Base-by-base conservation (phyloP, 768 basidiomycete genomes). In the Strobilomyces dryophilus region DNA sequence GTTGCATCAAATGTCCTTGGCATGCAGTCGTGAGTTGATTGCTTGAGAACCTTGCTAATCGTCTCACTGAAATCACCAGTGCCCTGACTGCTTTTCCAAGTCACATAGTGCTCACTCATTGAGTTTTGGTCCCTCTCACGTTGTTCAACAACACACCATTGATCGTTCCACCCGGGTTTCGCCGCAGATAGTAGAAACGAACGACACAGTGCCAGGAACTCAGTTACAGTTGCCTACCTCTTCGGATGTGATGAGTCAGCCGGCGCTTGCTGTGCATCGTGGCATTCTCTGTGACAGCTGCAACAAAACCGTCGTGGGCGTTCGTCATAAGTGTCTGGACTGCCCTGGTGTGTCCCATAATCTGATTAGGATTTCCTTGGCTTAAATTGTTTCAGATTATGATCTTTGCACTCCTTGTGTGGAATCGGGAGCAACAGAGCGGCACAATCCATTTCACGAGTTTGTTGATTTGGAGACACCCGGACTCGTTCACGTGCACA, bases 301-400 rank as follows among this genome's bases (percentile, higher is more conserved):
- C 67, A 58, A 76, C 6, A 58, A 68, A 20, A 76, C 68, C 4
- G 75, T 92, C 36, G 71, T 78, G 51, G 91, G 90, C 11, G 65
- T 82, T 50, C 76, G 92, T 41, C 84, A 89, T 67, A 93, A 92
- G 68, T 93, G 91, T 61, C 68, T 89, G 20, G 85, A 89, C 58
- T 92, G 90, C 66, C 74, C 77, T 45, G 76, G 87, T 88, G 64
- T 48, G 77, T 69, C 43, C 5, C 40, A 29, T 37, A 20, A 18
- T 56, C 8, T 35, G 12, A 5, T 15, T 21, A 1, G 15, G 2
- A 26, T 17, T 18, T 53, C 21, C 42, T 44, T 15, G 29, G 17
- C 57, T 53, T n/a, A 53, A 48, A 29, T 5, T 44, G 43, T 24
- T 52, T 0, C 46, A 85, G 87, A 90, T 64, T 90, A 83, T 61